Evolutionary conservation across 2,329 filamentous ascomycete species (phyloP).

Genomic region (Claviceps digitariae): DNA sequence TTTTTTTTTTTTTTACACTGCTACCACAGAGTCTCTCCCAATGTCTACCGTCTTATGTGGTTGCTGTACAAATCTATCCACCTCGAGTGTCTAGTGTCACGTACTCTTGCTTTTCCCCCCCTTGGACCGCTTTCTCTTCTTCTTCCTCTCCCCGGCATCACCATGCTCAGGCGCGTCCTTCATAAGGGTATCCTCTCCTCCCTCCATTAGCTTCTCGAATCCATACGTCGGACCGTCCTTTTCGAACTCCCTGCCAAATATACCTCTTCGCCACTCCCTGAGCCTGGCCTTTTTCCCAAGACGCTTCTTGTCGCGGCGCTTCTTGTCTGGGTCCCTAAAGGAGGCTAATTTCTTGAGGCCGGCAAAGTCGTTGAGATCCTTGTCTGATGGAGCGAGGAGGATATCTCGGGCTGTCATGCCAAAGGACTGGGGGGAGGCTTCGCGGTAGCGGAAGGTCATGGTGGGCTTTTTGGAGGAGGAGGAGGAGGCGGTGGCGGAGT

Average conservation of each 20-base stretch:
- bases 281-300: conserved; percentile 87
- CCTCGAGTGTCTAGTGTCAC: no score
- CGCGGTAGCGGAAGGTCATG: conserved; percentile 70
- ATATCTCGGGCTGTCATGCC: conserved; percentile 86
- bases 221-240: conserved; percentile 42
- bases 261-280: conserved; percentile 65
- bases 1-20: background rate
- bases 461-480: conserved; percentile 25
- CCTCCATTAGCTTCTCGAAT: conserved; percentile 30
- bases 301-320: conserved; percentile 74
- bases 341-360: conserved; percentile 90
- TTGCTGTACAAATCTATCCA: no score
- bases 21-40: no score
- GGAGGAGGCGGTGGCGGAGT: background rate
- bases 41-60: background rate
- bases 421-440: conserved; percentile 81
- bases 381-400: conserved; percentile 72
- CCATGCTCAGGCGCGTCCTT: conserved; percentile 5
- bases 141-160: conserved; percentile 24
- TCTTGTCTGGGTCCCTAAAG: conserved; percentile 81
- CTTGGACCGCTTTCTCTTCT: conserved; percentile 40
- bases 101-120: conserved; percentile 19
- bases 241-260: conserved; percentile 47
- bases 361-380: conserved; percentile 75
- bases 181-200: conserved; percentile 9